These are phyloP conservation scores for Capsella bursapastoris DNA, from an alignment of 345 rosid genomes.

Conservation along the genomic window DNA sequence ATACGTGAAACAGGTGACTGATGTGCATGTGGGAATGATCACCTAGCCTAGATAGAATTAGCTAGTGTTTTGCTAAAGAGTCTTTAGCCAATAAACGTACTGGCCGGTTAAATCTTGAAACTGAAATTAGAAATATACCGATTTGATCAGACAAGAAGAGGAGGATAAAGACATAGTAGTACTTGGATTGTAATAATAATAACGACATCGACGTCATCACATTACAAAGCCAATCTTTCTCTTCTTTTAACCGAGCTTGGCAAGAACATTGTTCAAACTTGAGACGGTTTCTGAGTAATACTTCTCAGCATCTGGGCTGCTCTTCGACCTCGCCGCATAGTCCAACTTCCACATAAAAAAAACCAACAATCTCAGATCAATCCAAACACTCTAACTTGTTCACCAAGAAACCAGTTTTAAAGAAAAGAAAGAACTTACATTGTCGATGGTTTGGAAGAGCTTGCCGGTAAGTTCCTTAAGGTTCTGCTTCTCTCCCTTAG, in stretches of 20 bases:
- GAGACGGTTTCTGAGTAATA: constrained; percentile 83
- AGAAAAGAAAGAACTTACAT: constrained; percentile 48
- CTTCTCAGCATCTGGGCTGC: constrained; percentile 88
- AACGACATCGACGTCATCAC: constrained; percentile 10
- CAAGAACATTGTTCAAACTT: constrained; percentile 76
- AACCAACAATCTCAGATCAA: constrained; percentile 24
- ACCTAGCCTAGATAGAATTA: too few species aligned
- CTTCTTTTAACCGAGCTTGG: constrained; percentile 74
- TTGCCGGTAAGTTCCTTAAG: constrained; percentile 80
- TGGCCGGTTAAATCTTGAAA: constrained; percentile 15
- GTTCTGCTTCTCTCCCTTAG: constrained; percentile 71
- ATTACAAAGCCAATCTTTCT: constrained; percentile 21
- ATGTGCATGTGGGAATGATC: too few species aligned
- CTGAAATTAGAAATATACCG: constrained; percentile 15
- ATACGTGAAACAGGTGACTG: too few species aligned
- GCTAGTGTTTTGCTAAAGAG: constrained; percentile 2
- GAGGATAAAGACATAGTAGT: constrained; percentile 37
- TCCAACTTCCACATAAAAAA: constrained; percentile 61
- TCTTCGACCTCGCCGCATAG: constrained; percentile 90
- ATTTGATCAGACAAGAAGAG: constrained; percentile 24
- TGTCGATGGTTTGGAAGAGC: constrained; percentile 72
- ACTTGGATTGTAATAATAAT: constrained; percentile 26
- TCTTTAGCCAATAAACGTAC: neutral
- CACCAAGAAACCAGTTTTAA: neutral
- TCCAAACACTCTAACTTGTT: constrained; percentile 13